These are phyloP conservation scores for Gonium pectorale DNA, from an alignment of 139 green algal genomes.

Conservation along the genomic window DNA sequence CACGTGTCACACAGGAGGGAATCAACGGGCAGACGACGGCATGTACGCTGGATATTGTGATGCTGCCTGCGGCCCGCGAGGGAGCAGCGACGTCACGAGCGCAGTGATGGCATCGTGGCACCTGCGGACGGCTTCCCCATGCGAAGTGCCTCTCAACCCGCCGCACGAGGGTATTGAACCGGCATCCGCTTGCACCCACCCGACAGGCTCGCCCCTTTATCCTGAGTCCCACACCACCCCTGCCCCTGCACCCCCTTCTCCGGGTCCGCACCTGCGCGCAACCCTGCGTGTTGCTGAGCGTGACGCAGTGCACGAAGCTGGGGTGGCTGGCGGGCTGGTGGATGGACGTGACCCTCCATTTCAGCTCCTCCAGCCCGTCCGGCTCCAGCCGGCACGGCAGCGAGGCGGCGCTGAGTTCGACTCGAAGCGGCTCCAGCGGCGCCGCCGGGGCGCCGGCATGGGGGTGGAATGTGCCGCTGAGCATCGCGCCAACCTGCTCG, in stretches of 20 bases:
- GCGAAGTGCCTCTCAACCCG: too few species aligned
- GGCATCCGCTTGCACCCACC: too few species aligned
- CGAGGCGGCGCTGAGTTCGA: constrained; percentile 46
- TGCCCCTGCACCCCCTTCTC: background rate
- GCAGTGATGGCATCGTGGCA: too few species aligned
- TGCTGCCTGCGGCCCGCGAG: too few species aligned
- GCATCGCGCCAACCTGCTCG: constrained; percentile 43
- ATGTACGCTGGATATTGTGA: too few species aligned
- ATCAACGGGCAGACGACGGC: too few species aligned
- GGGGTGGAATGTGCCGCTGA: constrained; percentile 60
- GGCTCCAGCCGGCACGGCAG: constrained; percentile 45
- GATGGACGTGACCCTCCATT: constrained; percentile 42
- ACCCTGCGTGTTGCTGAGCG: constrained; percentile 47
- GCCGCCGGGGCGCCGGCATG: constrained; percentile 52
- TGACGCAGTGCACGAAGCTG: constrained; percentile 46
- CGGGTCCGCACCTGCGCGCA: constrained; percentile 41
- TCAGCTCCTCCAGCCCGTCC: constrained; percentile 47
- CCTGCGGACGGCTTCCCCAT: too few species aligned
- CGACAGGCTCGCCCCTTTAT: background rate
- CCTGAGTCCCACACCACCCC: background rate
- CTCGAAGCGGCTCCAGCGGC: constrained; percentile 55
- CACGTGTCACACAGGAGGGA: too few species aligned
- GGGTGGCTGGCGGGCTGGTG: constrained; percentile 37
- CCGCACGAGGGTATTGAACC: too few species aligned
- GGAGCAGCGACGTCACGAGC: too few species aligned